These are phyloP conservation scores for Cladosporium sphaerospermum DNA, from an alignment of 2,329 filamentous ascomycete genomes.

Conservation along the genomic window DNA sequence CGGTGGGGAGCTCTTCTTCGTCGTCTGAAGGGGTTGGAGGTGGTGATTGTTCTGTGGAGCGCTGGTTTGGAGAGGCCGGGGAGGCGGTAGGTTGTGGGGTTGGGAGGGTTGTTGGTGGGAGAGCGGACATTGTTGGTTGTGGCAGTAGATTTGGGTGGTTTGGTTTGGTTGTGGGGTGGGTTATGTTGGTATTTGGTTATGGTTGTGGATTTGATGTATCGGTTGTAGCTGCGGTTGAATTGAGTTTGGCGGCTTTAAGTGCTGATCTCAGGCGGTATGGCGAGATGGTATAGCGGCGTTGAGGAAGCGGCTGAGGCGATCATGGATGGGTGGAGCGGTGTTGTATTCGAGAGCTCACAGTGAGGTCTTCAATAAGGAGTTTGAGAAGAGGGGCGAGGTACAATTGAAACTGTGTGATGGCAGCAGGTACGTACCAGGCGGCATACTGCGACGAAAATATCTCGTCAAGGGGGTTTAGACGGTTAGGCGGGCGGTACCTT, in stretches of 20 bases:
- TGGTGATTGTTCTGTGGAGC: neutral
- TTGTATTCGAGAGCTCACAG: no score
- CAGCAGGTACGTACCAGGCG: no score
- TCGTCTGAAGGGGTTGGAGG: neutral
- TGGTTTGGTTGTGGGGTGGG: neutral
- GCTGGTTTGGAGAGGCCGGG: slow-evolving; percentile 25
- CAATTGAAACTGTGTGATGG: no score
- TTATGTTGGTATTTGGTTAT: neutral
- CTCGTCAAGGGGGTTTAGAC: neutral
- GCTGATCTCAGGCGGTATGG: neutral
- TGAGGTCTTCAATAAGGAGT: no score
- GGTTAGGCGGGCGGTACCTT: no score
- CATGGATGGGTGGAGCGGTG: no score
- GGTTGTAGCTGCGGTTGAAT: neutral
- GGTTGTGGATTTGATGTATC: neutral
- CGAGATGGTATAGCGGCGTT: neutral
- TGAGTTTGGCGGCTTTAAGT: neutral
- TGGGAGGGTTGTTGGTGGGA: slow-evolving; percentile 6
- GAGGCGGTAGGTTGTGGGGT: neutral
- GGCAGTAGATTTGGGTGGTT: no score
- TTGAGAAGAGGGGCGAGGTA: no score
- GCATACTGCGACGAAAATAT: neutral
- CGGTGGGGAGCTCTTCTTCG: slow-evolving; percentile 32
- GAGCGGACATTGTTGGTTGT: neutral
- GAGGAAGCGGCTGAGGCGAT: neutral